Evolutionary conservation across 352 stramenopile genomes (phyloP), one percentile per base, ranked within the genome.

Genomic region (Globisporangium mamillatum): DNA sequence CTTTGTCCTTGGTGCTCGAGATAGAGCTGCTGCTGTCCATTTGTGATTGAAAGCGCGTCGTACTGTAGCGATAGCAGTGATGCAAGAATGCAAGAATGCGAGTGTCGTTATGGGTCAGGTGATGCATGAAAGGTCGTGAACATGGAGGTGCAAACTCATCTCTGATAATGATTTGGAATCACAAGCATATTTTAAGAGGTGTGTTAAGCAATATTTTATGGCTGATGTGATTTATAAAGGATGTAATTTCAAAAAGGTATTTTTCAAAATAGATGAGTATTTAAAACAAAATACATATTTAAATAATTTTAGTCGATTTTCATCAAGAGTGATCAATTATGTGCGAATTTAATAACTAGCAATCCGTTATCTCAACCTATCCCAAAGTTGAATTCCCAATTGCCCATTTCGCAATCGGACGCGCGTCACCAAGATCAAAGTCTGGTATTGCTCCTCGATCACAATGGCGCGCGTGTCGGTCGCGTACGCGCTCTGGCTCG

Each of bases 401-500:
- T 29, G 55, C 29, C 29, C 29, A 36, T 14, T 22, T 29, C 20
- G 16, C 7, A 60, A 20, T 46, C 22, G 0, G 24, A 9, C 38
- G 9, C 25, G 52, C 25, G 24, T 34, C 55, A 29, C 55, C 32
- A 60, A 29, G n/a, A 59, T 20, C 53, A n/a, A 58, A 4, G 34
- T 4, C 25, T 22, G 34, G 4, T 16, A 60, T 60, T 29, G 55
- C 55, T 27, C 46, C 3, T 27, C 25, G 29, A 18, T 20, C 27
- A 1, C 20, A 61, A 61, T 52, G 44, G 44, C 44, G 56, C 56
- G n/a, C 56, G 32, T 25, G 56, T 48, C 32, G 18, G 56, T 62
- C 29, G 56, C 56, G 9, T 76, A 73, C 48, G 18, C n/a, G 52
- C 67, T 76, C 27, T 76, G 70, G 70, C 41, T 76, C 44, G 57